Percentiles rank a stretch among this genome's conserved stretches.
Conservation (phyloP, 148 eudicot genomes). For the Polygonum aviculare region DNA sequence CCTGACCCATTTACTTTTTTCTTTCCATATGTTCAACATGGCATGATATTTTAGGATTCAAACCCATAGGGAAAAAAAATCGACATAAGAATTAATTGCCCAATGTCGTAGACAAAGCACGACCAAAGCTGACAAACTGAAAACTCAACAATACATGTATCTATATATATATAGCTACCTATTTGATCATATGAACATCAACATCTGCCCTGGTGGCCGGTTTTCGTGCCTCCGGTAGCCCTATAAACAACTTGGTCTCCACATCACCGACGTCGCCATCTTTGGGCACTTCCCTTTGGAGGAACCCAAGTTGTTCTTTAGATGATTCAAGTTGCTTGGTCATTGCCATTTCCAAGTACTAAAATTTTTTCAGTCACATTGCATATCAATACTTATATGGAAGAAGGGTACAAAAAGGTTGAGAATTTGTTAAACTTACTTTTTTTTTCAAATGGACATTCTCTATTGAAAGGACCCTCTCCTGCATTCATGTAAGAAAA, state of each 20-base stretch:
- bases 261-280: not conserved
- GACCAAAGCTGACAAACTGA: not conserved
- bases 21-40: not conserved
- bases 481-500: not conserved
- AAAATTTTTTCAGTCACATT: not conserved
- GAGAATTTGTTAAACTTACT: not conserved
- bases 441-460: slow-evolving; percentile 7
- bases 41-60: not conserved
- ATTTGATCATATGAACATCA: not conserved
- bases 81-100: not conserved
- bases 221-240: slow-evolving; percentile 4
- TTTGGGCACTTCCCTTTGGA: not conserved
- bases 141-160: not conserved
- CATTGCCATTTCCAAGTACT: slow-evolving; percentile 3
- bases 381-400: not conserved
- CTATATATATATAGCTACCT: not conserved
- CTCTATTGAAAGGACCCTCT: not conserved
- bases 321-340: not conserved
- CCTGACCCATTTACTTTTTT: not conserved
- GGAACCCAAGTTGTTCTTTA: not conserved
- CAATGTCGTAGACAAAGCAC: not conserved
- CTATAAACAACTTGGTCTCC: slow-evolving; percentile 2
- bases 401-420: not conserved
- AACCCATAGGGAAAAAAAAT: not conserved
- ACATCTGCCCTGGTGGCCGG: not conserved